Base-by-base conservation (phyloP, 2,329 filamentous ascomycete genomes). In the Coniella vitis region DNA sequence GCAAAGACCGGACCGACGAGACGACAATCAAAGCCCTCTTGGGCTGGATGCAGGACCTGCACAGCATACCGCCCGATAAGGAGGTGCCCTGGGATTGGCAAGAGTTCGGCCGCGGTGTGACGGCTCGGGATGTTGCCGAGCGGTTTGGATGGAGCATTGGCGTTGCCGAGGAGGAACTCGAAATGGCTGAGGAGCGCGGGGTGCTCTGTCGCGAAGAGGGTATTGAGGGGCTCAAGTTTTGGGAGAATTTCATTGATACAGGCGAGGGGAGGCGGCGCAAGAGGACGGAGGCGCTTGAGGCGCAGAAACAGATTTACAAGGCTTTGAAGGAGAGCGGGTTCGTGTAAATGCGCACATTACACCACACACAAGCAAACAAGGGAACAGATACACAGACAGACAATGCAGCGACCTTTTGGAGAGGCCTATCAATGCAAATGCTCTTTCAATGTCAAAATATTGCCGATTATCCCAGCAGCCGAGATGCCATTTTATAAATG, bases 61-160 rank as follows among this genome's bases (percentile, higher is more conserved):
- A 87, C 56, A 71, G 74, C 45, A 74, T 81, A 42, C 78, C 81
- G 5, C 83, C 84, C 0, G 75, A 81, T 1, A 72, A 71, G n/a
- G 77, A 85, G 3, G 74, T 84, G 31, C 58, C 74, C 0, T 93
- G 87, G 87, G 84, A 94, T 59, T 88, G 84, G 85, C 74, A 73
- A 40, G 60, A 72, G 36, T 96, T 89, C 64, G 90, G 93, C 0
- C 78, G 84, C 48, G 90, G 93, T 9, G 83, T 97, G 22, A 96
- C 90, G 13, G 89, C 90, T 2, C 87, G 93, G 61, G 90, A 97
- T 61, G 81, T 83, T 0, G 93, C 93, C 0, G 87, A 94, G 65
- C 75, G 81, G 43, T 98, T 98, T 66, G 88, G 90, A 5, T 98
- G 93, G 93, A 97, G 93, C 63, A 85, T 98, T 7, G 93, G 93